Conservation (phyloP, 2,329 filamentous ascomycete genomes). For the Sporothrix protearum region DNA sequence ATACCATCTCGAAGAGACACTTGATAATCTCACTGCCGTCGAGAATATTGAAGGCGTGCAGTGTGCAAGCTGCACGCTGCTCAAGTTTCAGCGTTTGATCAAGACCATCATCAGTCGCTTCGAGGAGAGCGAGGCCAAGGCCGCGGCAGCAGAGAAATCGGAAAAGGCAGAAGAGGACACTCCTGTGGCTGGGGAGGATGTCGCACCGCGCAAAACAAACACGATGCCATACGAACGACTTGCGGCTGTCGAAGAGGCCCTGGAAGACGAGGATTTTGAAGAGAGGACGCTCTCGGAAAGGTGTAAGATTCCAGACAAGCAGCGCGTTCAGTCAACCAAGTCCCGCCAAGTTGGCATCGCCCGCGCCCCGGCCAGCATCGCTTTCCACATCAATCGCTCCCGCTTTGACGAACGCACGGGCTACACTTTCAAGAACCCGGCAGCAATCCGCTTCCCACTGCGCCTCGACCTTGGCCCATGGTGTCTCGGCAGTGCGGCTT, state of each 20-base stretch:
- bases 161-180: neutral
- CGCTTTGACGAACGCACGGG: conserved; percentile 83
- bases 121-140: conserved; percentile 38
- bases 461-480: conserved; percentile 75
- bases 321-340: conserved; percentile 74
- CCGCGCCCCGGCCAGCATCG: conserved; percentile 73
- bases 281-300: conserved; percentile 61
- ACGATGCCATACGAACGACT: conserved; percentile 53
- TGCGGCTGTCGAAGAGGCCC: conserved; percentile 61
- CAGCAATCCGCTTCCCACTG: conserved; percentile 71
- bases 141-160: neutral
- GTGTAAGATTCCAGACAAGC: conserved; percentile 60
- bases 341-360: conserved; percentile 85
- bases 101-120: conserved; percentile 44
- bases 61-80: conserved; percentile 83
- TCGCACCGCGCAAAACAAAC: conserved; percentile 37
- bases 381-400: conserved; percentile 86
- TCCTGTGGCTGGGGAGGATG: neutral
- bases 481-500: conserved; percentile 65
- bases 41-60: conserved; percentile 87
- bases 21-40: conserved; percentile 80
- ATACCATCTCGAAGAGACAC: conserved; percentile 71
- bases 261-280: conserved; percentile 77
- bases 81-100: conserved; percentile 52
- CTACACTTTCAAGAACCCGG: conserved; percentile 76